Conservation (phyloP, 2,329 filamentous ascomycete species). For the Stagonosporopsis rhizophila region DNA sequence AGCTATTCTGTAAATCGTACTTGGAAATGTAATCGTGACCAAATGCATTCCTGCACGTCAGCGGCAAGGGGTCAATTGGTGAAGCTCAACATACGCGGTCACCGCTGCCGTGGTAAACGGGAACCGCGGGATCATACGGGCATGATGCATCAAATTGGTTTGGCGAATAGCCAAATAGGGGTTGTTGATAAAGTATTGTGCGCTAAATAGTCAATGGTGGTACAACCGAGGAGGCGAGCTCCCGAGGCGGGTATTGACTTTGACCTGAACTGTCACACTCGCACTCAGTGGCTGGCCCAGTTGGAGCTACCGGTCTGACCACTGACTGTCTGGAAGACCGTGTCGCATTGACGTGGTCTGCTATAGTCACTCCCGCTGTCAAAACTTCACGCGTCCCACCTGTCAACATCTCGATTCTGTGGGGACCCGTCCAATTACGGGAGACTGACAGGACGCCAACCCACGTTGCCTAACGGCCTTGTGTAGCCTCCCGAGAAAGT, state of each 20-base stretch:
- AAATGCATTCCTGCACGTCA: slow-evolving; percentile 6
- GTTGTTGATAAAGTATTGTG: slow-evolving; percentile 28
- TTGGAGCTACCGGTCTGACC: background rate
- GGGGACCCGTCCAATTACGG: slow-evolving; percentile 26
- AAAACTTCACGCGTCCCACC: slow-evolving; percentile 31
- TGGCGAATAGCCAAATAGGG: slow-evolving; percentile 28
- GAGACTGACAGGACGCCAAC: slow-evolving; percentile 27
- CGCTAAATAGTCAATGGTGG: slow-evolving; percentile 29
- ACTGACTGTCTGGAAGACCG: slow-evolving; percentile 14
- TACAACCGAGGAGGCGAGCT: slow-evolving; percentile 32
- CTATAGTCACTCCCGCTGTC: slow-evolving; percentile 41
- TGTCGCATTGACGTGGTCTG: slow-evolving; percentile 37
- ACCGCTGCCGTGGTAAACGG: slow-evolving; percentile 30
- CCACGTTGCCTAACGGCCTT: slow-evolving; percentile 38
- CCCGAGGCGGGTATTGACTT: slow-evolving; percentile 36
- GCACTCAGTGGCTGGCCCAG: slow-evolving; percentile 25
- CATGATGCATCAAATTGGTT: slow-evolving; percentile 35
- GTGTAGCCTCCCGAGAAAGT: slow-evolving; percentile 26
- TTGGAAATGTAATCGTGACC: slow-evolving; percentile 1
- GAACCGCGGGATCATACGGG: slow-evolving; percentile 40
- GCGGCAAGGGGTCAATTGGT: slow-evolving; percentile 15
- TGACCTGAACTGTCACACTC: slow-evolving; percentile 40
- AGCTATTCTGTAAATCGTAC: background rate
- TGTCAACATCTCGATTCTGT: slow-evolving; percentile 45
- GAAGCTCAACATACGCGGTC: slow-evolving; percentile 6